phyloP scores from a whole-genome alignment of 768 basidiomycete species.

The Gymnopilus junonius region DNA sequence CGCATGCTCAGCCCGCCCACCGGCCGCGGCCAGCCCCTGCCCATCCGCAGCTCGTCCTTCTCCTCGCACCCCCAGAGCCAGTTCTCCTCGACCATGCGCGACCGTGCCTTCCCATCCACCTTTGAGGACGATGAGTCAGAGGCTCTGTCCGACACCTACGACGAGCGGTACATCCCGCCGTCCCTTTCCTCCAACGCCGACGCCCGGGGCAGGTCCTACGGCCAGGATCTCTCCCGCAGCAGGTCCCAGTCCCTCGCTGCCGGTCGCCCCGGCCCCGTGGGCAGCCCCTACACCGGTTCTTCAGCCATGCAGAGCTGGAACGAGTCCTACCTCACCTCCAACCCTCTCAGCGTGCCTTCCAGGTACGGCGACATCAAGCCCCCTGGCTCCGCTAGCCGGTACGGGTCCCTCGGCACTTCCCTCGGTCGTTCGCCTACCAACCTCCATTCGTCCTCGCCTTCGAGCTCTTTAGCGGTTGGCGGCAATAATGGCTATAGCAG shows the following conservation, averaged over 20 bases:
- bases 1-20: conserved; percentile 44
- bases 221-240: conserved; percentile 69
- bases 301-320: conserved; percentile 64
- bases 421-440: conserved; percentile 59
- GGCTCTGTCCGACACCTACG: conserved; percentile 62
- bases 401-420: conserved; percentile 60
- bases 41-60: conserved; percentile 72
- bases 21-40: conserved; percentile 55
- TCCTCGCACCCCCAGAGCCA: conserved; percentile 57
- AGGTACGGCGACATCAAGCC: conserved; percentile 69
- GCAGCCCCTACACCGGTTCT: conserved; percentile 47
- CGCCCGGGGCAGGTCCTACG: conserved; percentile 60
- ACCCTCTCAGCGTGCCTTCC: conserved; percentile 57
- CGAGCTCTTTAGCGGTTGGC: conserved; percentile 42
- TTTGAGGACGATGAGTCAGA: conserved; percentile 85
- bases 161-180: conserved; percentile 54
- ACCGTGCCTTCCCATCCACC: conserved; percentile 71
- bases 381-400: conserved; percentile 58
- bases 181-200: conserved; percentile 33
- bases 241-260: conserved; percentile 79
- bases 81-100: conserved; percentile 70
- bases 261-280: conserved; percentile 56
- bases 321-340: conserved; percentile 50
- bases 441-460: conserved; percentile 52
- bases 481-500: conserved; percentile 53